phyloP scores from a whole-genome alignment of 352 stramenopile genomes.

The Pythium biforme region DNA sequence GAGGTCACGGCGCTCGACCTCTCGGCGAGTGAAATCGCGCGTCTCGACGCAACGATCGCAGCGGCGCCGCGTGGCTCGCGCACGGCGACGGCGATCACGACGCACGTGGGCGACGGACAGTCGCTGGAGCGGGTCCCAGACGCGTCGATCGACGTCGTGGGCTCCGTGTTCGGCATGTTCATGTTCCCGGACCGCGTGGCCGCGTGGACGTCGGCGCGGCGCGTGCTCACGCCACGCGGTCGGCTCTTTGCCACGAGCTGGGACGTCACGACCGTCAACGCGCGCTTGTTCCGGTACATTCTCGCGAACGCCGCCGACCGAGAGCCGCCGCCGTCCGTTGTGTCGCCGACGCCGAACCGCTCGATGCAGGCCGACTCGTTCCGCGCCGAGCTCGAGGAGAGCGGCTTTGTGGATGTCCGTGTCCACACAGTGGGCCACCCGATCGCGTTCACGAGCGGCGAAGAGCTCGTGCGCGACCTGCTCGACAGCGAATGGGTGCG shows the following conservation, averaged over 20 bases:
- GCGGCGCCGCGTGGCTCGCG: background rate
- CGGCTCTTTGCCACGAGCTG: conserved; percentile 18
- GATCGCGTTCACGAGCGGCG: conserved; percentile 5
- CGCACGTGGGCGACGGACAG: conserved; percentile 16
- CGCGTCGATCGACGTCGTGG: conserved; percentile 19
- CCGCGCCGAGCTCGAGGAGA: conserved; percentile 10
- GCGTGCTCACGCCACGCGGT: conserved; percentile 18
- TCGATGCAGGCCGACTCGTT: conserved; percentile 10
- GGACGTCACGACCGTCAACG: conserved; percentile 3
- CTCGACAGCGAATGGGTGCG: conserved; percentile 7
- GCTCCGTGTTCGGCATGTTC: conserved; percentile 23
- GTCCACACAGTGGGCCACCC: conserved; percentile 12
- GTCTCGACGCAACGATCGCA: conserved; percentile 9
- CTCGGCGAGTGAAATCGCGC: conserved; percentile 14
- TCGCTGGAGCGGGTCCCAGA: conserved; percentile 14
- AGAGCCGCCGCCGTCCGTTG: background rate
- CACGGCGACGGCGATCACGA: background rate
- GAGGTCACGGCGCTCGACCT: conserved; percentile 20
- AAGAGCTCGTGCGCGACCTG: conserved; percentile 13
- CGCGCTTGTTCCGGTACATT: conserved; percentile 4
- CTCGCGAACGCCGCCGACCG: background rate
- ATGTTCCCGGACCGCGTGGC: conserved; percentile 23
- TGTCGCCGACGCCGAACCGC: background rate
- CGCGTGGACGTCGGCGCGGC: conserved; percentile 19
- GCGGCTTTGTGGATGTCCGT: conserved; percentile 9